These are phyloP conservation scores for Myriangium duriaei DNA, from an alignment of 2,329 filamentous ascomycete genomes.

Conservation along the genomic window DNA sequence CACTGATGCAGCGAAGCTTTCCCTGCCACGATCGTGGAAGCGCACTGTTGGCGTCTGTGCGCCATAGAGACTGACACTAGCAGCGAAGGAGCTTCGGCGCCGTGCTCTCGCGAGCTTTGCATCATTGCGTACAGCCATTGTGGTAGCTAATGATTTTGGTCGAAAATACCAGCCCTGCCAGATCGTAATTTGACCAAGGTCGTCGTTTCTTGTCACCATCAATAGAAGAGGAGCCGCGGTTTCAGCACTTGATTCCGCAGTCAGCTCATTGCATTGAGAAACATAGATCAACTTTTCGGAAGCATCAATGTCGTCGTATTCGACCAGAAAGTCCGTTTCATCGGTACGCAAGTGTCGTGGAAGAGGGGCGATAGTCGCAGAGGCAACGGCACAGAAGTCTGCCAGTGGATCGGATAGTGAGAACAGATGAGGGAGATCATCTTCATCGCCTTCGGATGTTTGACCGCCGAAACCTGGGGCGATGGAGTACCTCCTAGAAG, in stretches of 20 bases:
- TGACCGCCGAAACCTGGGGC: constrained; percentile 5
- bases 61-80: constrained; percentile 49
- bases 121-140: constrained; percentile 28
- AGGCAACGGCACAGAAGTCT: constrained; percentile 73
- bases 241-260: constrained; percentile 30
- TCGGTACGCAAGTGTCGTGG: constrained; percentile 9
- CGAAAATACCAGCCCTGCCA: constrained; percentile 74
- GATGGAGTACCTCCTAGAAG: constrained; percentile 6
- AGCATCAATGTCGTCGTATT: constrained; percentile 53
- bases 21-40: constrained; percentile 52
- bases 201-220: constrained; percentile 68
- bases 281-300: constrained; percentile 77
- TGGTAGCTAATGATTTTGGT: constrained; percentile 42
- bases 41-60: constrained; percentile 58
- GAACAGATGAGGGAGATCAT: constrained; percentile 62
- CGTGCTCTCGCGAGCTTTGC: constrained; percentile 37
- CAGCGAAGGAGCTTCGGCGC: constrained; percentile 53
- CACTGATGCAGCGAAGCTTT: constrained; percentile 55
- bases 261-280: constrained; percentile 50
- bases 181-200: constrained; percentile 64
- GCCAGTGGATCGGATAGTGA: constrained; percentile 75
- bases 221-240: constrained; percentile 44
- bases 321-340: constrained; percentile 25
- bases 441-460: constrained; percentile 14
- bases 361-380: constrained; percentile 21